Conservation (phyloP, 2,329 filamentous ascomycete genomes). For the Macrophomina pseudophaseolina region DNA sequence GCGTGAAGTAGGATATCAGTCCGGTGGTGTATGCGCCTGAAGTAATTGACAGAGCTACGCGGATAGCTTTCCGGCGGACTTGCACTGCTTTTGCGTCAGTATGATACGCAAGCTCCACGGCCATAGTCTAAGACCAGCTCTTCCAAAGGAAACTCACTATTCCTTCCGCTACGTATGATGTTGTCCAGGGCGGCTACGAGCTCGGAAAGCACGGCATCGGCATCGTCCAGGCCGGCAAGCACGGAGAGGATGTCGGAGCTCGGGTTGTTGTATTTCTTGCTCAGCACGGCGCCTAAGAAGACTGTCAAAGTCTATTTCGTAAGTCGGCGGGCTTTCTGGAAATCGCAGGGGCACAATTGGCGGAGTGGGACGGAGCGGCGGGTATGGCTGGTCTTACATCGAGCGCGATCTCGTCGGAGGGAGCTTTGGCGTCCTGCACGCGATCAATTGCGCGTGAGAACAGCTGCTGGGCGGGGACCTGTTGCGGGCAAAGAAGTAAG, state of each 20-base stretch:
- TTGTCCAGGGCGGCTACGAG: slow-evolving; percentile 82
- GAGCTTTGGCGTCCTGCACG: slow-evolving; percentile 65
- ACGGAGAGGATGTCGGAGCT: slow-evolving; percentile 94
- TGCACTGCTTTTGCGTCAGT: slow-evolving; percentile 59
- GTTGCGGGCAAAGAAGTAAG: neutral
- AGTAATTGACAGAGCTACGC: slow-evolving; percentile 80
- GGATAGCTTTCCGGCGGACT: slow-evolving; percentile 77
- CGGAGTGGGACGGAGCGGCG: neutral
- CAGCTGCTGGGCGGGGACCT: slow-evolving; percentile 75
- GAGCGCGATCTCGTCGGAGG: slow-evolving; percentile 77
- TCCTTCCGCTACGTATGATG: slow-evolving; percentile 78
- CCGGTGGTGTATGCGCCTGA: slow-evolving; percentile 97
- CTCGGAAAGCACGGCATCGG: slow-evolving; percentile 85
- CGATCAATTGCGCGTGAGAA: slow-evolving; percentile 75
- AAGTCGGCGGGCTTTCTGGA: slow-evolving; percentile 43
- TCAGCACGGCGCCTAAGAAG: slow-evolving; percentile 80
- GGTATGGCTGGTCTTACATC: slow-evolving; percentile 66
- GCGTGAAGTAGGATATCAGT: slow-evolving; percentile 91
- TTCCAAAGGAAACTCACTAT: slow-evolving; percentile 58
- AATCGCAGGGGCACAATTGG: neutral
- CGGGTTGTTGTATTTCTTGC: slow-evolving; percentile 91
- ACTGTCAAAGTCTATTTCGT: slow-evolving; percentile 79
- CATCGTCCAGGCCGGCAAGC: slow-evolving; percentile 84
- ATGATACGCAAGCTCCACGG: neutral
- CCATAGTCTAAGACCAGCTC: too few relatives aligned